phyloP scores from a whole-genome alignment of 108 stramenopile genomes.

The Conticribra weissflogii region DNA sequence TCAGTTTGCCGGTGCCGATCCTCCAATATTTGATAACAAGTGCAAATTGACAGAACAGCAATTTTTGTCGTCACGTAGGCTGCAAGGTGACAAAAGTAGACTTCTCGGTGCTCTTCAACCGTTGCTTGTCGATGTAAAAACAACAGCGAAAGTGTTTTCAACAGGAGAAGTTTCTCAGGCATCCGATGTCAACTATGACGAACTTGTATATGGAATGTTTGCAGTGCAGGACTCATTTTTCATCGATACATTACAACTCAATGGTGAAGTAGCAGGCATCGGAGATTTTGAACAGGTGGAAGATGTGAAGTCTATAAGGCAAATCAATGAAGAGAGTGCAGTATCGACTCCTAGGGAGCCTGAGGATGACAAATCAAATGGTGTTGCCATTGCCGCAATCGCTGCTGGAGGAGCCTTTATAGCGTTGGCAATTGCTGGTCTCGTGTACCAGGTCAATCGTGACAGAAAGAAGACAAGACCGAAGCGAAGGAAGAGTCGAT shows the following conservation, averaged over 20 bases:
- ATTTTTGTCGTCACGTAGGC: slow-evolving; percentile 12
- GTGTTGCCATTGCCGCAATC: slow-evolving; percentile 7
- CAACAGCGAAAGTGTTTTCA: slow-evolving; percentile 2
- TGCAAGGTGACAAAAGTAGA: neutral
- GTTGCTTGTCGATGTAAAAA: slow-evolving; percentile 28
- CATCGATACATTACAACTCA: slow-evolving; percentile 10
- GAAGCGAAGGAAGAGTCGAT: neutral
- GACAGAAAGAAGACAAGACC: neutral
- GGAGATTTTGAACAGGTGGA: slow-evolving; percentile 29
- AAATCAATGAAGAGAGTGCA: slow-evolving; percentile 7
- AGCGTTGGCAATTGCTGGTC: neutral
- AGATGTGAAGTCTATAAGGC: slow-evolving; percentile 3
- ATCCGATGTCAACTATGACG: slow-evolving; percentile 13
- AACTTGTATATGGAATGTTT: slow-evolving; percentile 22
- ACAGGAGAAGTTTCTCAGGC: slow-evolving; percentile 6
- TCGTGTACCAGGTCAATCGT: slow-evolving; percentile 8
- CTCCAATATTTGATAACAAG: slow-evolving; percentile 12
- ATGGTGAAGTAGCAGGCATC: slow-evolving; percentile 32
- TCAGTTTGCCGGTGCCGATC: neutral
- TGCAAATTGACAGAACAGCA: slow-evolving; percentile 29
- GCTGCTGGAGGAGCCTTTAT: slow-evolving; percentile 1
- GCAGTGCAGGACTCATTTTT: slow-evolving; percentile 9
- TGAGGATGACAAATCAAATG: neutral
- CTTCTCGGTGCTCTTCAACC: slow-evolving; percentile 16
- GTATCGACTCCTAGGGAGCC: neutral